Percentiles rank a stretch among this genome's conserved stretches.
Evolutionary conservation across 169 alveolate species (phyloP).

Genomic region (Eimeria sp.): DNA sequence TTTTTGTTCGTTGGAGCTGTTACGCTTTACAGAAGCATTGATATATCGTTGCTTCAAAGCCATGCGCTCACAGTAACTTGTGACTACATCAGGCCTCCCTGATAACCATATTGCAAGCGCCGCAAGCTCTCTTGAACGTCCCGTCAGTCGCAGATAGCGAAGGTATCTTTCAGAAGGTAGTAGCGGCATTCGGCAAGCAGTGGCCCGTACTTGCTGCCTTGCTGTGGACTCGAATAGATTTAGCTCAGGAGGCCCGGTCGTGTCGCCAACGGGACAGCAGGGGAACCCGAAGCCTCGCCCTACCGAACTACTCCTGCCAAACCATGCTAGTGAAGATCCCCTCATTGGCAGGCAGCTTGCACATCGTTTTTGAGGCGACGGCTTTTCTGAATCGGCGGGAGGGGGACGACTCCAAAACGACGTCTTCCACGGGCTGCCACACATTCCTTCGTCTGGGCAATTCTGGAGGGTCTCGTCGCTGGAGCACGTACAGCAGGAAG

Average conservation of each 20-base stretch:
- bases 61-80: background rate
- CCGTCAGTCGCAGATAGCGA: conserved; percentile 49
- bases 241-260: conserved; percentile 41
- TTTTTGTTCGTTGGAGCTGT: background rate
- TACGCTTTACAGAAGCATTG: background rate
- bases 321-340: conserved; percentile 12
- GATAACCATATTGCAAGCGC: conserved; percentile 57
- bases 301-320: background rate
- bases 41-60: background rate
- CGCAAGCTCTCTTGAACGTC: conserved; percentile 37
- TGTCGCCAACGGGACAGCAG: background rate
- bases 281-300: background rate
- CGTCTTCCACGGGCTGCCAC: background rate
- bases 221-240: conserved; percentile 62
- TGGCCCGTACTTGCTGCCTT: conserved; percentile 40
- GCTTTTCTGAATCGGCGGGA: background rate
- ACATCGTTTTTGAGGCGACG: conserved; percentile 12
- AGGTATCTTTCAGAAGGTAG: conserved; percentile 50
- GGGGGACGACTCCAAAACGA: background rate
- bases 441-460: background rate
- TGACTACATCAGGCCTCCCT: conserved; percentile 41
- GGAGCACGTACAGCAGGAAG: background rate
- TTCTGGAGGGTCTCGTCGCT: background rate
- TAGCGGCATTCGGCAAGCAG: conserved; percentile 32
- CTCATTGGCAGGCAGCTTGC: conserved; percentile 58